These are phyloP conservation scores for Dillenia turbinata DNA, from an alignment of 164 flowering plant species.

Conservation along the genomic window DNA sequence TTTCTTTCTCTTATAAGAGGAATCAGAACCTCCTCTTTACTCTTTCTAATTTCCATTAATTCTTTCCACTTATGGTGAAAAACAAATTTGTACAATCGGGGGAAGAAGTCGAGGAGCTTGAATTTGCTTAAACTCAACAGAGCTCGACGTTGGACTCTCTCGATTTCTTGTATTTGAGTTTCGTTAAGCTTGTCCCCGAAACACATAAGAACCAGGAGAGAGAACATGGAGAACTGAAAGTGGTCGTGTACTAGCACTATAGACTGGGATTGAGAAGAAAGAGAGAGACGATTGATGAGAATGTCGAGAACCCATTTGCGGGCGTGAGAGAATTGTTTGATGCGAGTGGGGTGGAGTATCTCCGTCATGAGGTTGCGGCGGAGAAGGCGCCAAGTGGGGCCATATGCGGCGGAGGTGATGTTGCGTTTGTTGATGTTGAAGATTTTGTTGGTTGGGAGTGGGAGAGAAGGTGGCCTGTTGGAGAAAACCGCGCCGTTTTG, in stretches of 20 bases:
- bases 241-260: constrained; percentile 8
- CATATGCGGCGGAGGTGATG: constrained; percentile 30
- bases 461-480: constrained; percentile 27
- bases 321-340: constrained; percentile 19
- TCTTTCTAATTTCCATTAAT: constrained; percentile 8
- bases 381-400: constrained; percentile 40
- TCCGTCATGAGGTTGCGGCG: constrained; percentile 35
- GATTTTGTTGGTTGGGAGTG: constrained; percentile 2
- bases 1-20: constrained; percentile 22
- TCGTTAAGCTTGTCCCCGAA: constrained; percentile 34
- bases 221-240: constrained; percentile 28
- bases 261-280: constrained; percentile 4
- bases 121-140: constrained; percentile 2
- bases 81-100: constrained; percentile 26
- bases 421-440: constrained; percentile 21
- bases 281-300: constrained; percentile 7
- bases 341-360: constrained; percentile 26
- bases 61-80: constrained; percentile 21
- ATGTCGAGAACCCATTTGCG: constrained; percentile 27
- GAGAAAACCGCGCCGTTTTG: constrained; percentile 41
- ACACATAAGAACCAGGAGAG: constrained; percentile 29
- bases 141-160: constrained; percentile 6
- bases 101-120: constrained; percentile 18
- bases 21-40: constrained; percentile 17
- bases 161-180: constrained; percentile 13